These are phyloP conservation scores for Akanthomyces lecanii DNA, from an alignment of 2,329 filamentous ascomycete species.

Conservation along the genomic window DNA sequence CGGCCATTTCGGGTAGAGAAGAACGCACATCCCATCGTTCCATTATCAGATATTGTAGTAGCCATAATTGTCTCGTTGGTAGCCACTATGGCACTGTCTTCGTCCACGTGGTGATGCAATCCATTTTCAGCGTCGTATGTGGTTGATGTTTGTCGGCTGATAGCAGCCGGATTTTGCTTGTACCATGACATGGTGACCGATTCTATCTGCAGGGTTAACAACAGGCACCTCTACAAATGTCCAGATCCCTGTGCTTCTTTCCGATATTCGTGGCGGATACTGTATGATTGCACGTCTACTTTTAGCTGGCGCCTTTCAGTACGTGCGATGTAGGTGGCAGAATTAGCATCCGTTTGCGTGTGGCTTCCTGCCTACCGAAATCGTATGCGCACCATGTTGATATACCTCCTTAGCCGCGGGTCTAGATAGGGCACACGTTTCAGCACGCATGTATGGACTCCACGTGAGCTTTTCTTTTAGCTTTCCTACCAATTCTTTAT, in stretches of 20 bases:
- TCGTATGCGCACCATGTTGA: background rate
- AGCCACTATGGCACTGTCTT: conserved; percentile 34
- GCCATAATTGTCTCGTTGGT: conserved; percentile 68
- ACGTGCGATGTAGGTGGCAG: background rate
- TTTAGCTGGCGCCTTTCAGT: background rate
- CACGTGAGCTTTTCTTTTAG: background rate
- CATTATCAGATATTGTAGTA: conserved; percentile 66
- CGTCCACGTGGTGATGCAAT: background rate
- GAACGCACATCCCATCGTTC: conserved; percentile 77
- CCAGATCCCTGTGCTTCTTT: no score
- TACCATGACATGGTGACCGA: no score
- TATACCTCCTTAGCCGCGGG: background rate
- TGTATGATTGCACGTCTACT: background rate
- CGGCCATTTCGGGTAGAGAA: conserved; percentile 67
- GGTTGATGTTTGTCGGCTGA: background rate
- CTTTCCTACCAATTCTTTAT: no score
- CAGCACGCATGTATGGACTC: background rate
- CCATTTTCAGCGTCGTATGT: background rate
- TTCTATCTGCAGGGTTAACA: no score
- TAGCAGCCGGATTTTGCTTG: no score
- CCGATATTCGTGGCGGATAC: no score
- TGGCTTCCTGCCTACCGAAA: background rate
- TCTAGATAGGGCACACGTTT: background rate
- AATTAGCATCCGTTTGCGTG: background rate
- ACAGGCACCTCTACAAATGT: no score